Conservation (phyloP, 768 basidiomycete species). For the Podaxis pistillaris region DNA sequence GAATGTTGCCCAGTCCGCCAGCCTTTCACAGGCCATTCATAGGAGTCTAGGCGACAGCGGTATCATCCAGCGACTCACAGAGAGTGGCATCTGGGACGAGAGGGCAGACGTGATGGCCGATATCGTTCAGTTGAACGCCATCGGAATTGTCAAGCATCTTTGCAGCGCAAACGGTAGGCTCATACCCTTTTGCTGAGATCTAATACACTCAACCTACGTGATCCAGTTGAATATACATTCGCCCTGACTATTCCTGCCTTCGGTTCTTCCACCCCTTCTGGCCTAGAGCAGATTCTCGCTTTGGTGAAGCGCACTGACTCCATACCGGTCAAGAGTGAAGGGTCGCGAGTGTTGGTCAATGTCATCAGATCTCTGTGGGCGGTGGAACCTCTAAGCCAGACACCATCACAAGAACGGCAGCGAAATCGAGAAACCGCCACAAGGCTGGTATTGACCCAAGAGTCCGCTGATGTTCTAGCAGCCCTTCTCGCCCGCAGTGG, state of each 20-base stretch:
- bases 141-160: conserved; percentile 88
- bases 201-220: neutral
- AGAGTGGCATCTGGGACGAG: conserved; percentile 68
- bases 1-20: conserved; percentile 73
- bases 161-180: conserved; percentile 71
- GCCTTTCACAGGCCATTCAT: conserved; percentile 59
- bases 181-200: neutral
- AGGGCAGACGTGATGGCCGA: conserved; percentile 79
- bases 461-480: conserved; percentile 61
- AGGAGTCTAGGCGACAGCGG: conserved; percentile 56
- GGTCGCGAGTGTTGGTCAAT: conserved; percentile 86
- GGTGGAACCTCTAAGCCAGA: conserved; percentile 13
- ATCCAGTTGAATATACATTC: conserved; percentile 42
- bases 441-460: conserved; percentile 45
- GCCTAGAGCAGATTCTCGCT: conserved; percentile 67
- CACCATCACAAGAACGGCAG: conserved; percentile 35
- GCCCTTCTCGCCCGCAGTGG: conserved; percentile 73
- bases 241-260: conserved; percentile 49
- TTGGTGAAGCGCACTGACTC: conserved; percentile 80
- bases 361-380: conserved; percentile 74
- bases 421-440: conserved; percentile 55
- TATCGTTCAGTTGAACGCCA: conserved; percentile 82
- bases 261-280: conserved; percentile 30
- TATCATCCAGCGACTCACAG: conserved; percentile 59
- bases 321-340: conserved; percentile 83